Evolutionary conservation across 176 grass and related monocot genomes (phyloP), one percentile per base, ranked within the genome.

Genomic region (Canna indica): DNA sequence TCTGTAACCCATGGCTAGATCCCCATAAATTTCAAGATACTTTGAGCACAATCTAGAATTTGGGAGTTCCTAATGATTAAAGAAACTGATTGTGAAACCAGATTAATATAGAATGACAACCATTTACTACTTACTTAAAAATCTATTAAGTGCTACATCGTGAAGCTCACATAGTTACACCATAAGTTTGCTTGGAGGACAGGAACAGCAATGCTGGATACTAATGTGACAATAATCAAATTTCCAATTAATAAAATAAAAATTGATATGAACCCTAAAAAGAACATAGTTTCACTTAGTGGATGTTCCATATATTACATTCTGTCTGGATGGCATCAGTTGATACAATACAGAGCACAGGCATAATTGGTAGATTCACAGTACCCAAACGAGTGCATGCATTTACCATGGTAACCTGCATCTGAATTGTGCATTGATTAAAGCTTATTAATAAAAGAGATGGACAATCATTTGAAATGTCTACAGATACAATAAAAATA

Each of bases 1-100:
- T 85, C 94, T 85, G 74, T 99, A 99, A 77, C 94, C 88, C 53
- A 80, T 81, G 48, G 88, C 71, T 22, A 80, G 71, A 73, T 99
- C 86, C 61, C 86, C 84, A 61, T 67, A 53, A 38, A 75, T 99
- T 72, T 99, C 89, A 68, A 87, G 87, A 81, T 99, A 93, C 73
- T 99, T 99, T 17, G 77, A 78, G 83, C 94, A 99, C 78, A 82
- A 81, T 79, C 86, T 80, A 64, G 94, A 87, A 86, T 93, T 99
- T n/a, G 88, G 94, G 69, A 99, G 77, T 73, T 89, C 94, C 94
- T 99, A 85, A 81, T 36, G 82, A 77, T 83, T 36, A 65, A 42
- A 71, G 5, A 82, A 36, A 69, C 36, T 25, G 22, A 69, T 73
- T 26, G 31, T 31, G 63, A 66, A 66, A 38, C 17, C 34, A 66